Conservation (phyloP, 805 yeast genomes). For the Kodamaea neixiangensis region DNA sequence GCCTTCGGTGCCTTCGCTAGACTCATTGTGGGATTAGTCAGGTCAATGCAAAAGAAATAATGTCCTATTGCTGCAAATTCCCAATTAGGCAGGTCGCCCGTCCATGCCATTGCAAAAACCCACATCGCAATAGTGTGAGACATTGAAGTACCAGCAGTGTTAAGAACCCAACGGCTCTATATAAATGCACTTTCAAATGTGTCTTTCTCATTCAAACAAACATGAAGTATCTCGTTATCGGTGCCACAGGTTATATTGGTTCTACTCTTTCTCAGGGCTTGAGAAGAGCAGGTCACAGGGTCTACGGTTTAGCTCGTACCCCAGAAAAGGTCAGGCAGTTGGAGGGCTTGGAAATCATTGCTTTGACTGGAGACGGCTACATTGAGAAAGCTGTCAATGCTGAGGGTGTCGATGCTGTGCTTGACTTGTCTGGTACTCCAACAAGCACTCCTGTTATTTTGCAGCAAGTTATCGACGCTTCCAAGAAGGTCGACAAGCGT, state of each 20-base stretch:
- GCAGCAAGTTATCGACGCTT: background rate
- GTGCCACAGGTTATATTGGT: constrained; percentile 6
- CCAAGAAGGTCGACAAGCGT: background rate
- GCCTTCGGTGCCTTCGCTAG: no score
- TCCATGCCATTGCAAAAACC: no score
- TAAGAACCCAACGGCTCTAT: background rate
- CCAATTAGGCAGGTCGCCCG: no score
- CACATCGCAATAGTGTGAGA: no score
- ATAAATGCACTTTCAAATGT: background rate
- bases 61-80: no score
- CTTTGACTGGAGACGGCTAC: background rate
- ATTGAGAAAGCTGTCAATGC: background rate
- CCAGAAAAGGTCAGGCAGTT: background rate
- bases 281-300: background rate
- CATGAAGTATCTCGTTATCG: background rate
- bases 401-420: background rate
- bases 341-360: background rate
- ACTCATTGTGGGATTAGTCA: no score
- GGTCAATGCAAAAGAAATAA: no score
- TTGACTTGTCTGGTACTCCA: constrained; percentile 3
- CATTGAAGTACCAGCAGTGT: no score
- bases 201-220: background rate
- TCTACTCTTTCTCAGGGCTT: background rate
- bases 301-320: constrained; percentile 1
- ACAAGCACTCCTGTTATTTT: background rate